Evolutionary conservation across 805 yeast species (phyloP), one percentile per base, ranked within the genome.

Genomic region (Grigorovia humatica): DNA sequence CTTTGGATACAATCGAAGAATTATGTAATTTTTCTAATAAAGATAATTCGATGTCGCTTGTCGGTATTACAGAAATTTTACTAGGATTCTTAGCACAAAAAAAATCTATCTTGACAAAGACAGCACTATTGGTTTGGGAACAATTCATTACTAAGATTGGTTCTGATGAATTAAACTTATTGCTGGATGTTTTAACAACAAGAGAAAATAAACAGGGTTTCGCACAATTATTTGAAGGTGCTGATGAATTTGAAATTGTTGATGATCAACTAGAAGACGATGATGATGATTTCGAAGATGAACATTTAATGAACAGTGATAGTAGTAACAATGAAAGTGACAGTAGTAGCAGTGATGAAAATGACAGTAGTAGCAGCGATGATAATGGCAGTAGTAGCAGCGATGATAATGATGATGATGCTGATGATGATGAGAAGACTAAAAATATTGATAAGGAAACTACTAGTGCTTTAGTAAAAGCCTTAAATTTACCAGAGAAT

Each of bases 171-270:
- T 57, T 85, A 35, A 67, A 70, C 11, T 66, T 79, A 23, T 59
- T 85, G 47, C 72, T 73, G 49, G 84, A 82, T 52, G 77, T 83
- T 17, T 64, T 84, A 48, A 57, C 70, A 17, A 75, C 95, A 0
- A 81, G 79, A 61, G 97, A 90, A 66, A 87, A 85, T 64, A 79
- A 82, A 55, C 82, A 83, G 57, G 97, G 97, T 1, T 93, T 87
- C 66, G 75, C 76, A 27, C 77, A 77, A 46, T 68, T 91, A 59
- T 90, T 90, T 62, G 87, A 85, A 52, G 80, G 77, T 13, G 87
- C 73, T 11, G 74, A 74, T 47, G 80, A 71, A 17, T 71, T 63
- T 43, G 78, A 70, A 20, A 76, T 71, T 5, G 75, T 66, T 1
- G 78, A 66, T 0, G 77, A 68, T 1, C 3, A 23, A 23, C n/a